Percentiles rank a stretch among this genome's conserved stretches.
These are phyloP conservation scores for Zea luxurians DNA, from an alignment of 176 grass and related monocot species.

Conservation along the genomic window DNA sequence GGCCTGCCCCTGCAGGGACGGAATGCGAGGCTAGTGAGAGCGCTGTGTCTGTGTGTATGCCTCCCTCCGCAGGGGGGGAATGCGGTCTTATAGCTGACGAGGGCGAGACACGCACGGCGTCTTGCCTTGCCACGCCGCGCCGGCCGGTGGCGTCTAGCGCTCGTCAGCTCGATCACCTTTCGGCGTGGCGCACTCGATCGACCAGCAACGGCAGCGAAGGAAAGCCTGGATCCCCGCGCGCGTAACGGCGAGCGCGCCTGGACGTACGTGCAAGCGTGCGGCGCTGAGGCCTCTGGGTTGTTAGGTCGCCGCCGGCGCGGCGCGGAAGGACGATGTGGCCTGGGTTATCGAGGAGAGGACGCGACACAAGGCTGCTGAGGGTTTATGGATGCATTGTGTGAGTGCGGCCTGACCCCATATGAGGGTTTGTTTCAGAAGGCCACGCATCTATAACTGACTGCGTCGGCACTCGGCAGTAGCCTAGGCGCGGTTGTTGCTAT, in stretches of 20 bases:
- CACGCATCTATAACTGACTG: no score
- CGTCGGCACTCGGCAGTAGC: no score
- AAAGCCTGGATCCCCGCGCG: neutral
- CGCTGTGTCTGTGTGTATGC: neutral
- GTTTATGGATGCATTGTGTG: no score
- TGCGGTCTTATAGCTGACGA: neutral
- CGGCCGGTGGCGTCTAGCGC: neutral
- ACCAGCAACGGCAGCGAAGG: neutral
- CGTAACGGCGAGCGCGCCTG: neutral
- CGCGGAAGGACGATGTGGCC: no score
- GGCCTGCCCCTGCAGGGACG: no score
- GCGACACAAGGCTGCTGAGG: no score
- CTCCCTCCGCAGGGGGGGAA: neutral
- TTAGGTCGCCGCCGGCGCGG: neutral
- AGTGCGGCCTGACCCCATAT: no score
- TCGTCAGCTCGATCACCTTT: neutral
- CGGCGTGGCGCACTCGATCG: no score
- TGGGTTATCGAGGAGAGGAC: no score
- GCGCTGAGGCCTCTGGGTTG: neutral
- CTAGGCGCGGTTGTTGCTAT: no score
- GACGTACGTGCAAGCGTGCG: neutral
- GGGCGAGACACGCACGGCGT: neutral
- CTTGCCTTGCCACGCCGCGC: neutral
- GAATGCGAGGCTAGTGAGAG: neutral
- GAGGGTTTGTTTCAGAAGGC: no score